Evolutionary conservation across 306 rosid genomes (phyloP).

Genomic region (Casuarina equisetifolia): DNA sequence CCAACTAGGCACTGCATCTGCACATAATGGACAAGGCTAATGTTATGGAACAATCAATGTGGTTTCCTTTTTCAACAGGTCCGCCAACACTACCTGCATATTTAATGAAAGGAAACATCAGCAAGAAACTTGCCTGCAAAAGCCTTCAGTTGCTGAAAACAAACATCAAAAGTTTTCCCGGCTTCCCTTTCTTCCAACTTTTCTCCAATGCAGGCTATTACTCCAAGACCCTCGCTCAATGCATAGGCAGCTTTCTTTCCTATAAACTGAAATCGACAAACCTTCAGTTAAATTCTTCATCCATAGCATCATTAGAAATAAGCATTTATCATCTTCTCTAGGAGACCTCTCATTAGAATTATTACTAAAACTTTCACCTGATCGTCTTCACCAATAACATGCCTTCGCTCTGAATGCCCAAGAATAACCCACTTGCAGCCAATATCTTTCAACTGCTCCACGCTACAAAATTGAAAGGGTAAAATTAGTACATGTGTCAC

Average conservation of each 20-base stretch:
- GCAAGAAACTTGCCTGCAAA: conserved; percentile 60
- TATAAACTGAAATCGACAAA: conserved; percentile 67
- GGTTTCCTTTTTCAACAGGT: not conserved
- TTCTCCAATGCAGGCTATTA: conserved; percentile 97
- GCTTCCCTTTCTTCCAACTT: conserved; percentile 90
- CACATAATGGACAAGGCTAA: conserved; percentile 17
- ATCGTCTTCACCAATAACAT: conserved; percentile 88
- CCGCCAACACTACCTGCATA: not conserved
- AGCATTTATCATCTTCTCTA: conserved; percentile 11
- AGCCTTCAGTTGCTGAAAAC: conserved; percentile 83
- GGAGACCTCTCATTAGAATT: conserved; percentile 15
- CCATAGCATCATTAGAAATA: conserved; percentile 18
- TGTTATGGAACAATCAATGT: conserved; percentile 14
- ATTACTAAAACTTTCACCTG: conserved; percentile 58
- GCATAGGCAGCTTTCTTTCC: conserved; percentile 99
- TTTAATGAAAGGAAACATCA: conserved; percentile 16
- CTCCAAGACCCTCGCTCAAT: conserved; percentile 88
- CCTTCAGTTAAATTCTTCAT: conserved; percentile 30
- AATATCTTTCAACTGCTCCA: conserved; percentile 86
- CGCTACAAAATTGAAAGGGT: conserved; percentile 48
- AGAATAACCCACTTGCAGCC: conserved; percentile 97
- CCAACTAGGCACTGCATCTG: conserved; percentile 96
- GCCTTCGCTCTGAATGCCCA: conserved; percentile 98
- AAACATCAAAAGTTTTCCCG: conserved; percentile 90
- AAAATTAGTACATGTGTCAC: conserved; percentile 14